A percentile compares a stretch with the other conserved stretches of the same genome.
Conservation (phyloP, 208 protist species). For the Angomonas ambiguus region DNA sequence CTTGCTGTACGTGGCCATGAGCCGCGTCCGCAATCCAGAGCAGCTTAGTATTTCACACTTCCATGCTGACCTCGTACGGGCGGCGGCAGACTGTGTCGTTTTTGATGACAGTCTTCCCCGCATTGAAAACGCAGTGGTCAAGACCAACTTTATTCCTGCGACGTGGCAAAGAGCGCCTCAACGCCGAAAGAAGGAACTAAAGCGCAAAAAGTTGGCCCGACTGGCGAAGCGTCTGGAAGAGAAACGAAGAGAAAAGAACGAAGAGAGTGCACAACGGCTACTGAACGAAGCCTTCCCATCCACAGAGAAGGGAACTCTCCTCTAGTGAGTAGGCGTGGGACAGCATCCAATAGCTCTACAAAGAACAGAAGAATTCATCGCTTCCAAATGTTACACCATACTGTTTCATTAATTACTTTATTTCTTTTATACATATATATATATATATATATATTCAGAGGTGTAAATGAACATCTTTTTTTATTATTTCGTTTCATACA, state of each 20-base stretch:
- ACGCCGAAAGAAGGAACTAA: conserved; percentile 43
- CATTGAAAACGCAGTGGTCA: conserved; percentile 34
- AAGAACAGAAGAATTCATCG: background rate
- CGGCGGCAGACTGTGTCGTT: conserved; percentile 58
- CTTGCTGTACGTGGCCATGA: conserved; percentile 90
- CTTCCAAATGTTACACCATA: conserved; percentile 1
- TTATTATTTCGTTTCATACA: background rate
- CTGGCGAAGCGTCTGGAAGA: conserved; percentile 20
- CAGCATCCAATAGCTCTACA: conserved; percentile 6
- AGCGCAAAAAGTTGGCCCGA: conserved; percentile 24
- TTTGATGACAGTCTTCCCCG: conserved; percentile 76
- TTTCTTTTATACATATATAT: conserved; percentile 9
- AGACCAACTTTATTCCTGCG: conserved; percentile 53
- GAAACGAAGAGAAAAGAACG: conserved; percentile 16
- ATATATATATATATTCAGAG: conserved; percentile 13
- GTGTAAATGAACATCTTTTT: background rate
- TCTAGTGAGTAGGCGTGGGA: too few relatives aligned
- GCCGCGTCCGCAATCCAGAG: conserved; percentile 84
- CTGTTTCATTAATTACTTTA: background rate
- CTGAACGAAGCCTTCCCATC: background rate
- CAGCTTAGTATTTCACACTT: conserved; percentile 83
- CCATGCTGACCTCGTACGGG: conserved; percentile 46
- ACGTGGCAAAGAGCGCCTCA: conserved; percentile 46
- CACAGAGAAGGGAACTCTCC: too few relatives aligned
- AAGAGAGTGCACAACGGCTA: background rate